phyloP scores from a whole-genome alignment of 768 basidiomycete genomes.

The Leccinum aurantiacum region DNA sequence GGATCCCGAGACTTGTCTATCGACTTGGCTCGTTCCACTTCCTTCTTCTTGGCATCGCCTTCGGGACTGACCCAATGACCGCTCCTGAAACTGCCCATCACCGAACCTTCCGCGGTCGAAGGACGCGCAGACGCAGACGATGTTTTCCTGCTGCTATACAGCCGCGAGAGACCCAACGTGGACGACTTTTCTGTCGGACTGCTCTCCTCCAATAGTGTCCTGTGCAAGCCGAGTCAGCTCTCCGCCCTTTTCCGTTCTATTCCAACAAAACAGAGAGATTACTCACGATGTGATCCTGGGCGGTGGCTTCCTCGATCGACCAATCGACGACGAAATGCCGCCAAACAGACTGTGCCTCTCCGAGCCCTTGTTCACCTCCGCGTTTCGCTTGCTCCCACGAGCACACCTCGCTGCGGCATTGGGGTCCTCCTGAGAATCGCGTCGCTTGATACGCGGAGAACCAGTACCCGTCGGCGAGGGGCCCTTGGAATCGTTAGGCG shows the following conservation, averaged over 20 bases:
- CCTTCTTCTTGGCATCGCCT: conserved; percentile 15
- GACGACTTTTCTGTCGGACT: conserved; percentile 43
- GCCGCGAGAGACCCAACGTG: conserved; percentile 48
- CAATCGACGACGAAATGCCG: conserved; percentile 54
- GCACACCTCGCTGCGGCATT: conserved; percentile 34
- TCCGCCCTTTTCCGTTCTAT: not conserved
- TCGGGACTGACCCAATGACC: conserved; percentile 24
- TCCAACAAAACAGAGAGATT: conserved; percentile 4
- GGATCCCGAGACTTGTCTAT: conserved; percentile 20
- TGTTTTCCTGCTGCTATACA: conserved; percentile 46
- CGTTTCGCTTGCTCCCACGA: conserved; percentile 46
- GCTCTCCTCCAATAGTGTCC: conserved; percentile 35
- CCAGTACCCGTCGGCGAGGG: conserved; percentile 24
- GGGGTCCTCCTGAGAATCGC: conserved; percentile 28
- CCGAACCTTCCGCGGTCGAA: conserved; percentile 40
- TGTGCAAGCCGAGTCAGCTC: conserved; percentile 14
- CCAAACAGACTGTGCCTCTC: conserved; percentile 87
- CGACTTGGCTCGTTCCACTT: conserved; percentile 26
- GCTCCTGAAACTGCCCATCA: conserved; percentile 26
- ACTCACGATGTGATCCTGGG: conserved; percentile 69
- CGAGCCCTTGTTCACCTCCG: conserved; percentile 43
- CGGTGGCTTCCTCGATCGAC: conserved; percentile 77
- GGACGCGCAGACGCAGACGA: conserved; percentile 42
- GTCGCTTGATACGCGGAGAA: conserved; percentile 21
- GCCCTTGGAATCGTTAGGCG: conserved; percentile 30